Evolutionary conservation across 208 protist genomes (phyloP), one percentile per base, ranked within the genome.

Genomic region (Leishmania tropica): DNA sequence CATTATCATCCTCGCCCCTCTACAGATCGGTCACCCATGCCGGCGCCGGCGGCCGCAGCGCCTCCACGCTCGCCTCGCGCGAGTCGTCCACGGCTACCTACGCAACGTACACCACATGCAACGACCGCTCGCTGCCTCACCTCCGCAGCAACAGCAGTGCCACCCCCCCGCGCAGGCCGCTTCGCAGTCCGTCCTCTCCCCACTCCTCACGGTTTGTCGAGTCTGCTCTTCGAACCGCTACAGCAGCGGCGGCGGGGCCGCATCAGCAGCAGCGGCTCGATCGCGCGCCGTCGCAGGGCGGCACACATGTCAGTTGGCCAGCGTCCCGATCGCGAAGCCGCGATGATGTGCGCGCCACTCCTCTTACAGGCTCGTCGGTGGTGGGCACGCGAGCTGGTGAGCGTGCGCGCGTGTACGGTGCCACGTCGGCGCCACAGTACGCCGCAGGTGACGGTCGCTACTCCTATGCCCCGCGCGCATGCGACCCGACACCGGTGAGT

Each of bases 151-250:
- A 31, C 67, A 65, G 40, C 67, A 75, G 78, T 10, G 42, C 4
- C 24, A 54, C 42, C 76, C 47, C 76, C 10, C 21, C 45, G 37
- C n/a, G 17, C 72, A 62, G 7, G 1, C 45, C 35, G 10, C 48
- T 47, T 13, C n/a, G 53, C 15, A 24, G 51, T 17, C 47, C 4
- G 73, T 77, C 56, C 31, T 28, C 68, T 58, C 31, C 56, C n/a
- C n/a, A 58, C 68, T 42, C 81, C 56, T 78, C 81, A 24, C 58
- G 81, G 24, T 84, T 84, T 72, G 75, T 84, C 13, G 81, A 76
- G 56, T 84, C 76, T 3, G 81, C 47, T 37, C 64, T 84, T 58
- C 75, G 81, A 5, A 42, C 70, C 24, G 81, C 81, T 7, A 37
- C 19, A 17, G 74, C 54, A 15, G 54, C 81, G 68, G 75, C 76